phyloP scores from a whole-genome alignment of 768 basidiomycete species.

The Glaciozyma martinii region DNA sequence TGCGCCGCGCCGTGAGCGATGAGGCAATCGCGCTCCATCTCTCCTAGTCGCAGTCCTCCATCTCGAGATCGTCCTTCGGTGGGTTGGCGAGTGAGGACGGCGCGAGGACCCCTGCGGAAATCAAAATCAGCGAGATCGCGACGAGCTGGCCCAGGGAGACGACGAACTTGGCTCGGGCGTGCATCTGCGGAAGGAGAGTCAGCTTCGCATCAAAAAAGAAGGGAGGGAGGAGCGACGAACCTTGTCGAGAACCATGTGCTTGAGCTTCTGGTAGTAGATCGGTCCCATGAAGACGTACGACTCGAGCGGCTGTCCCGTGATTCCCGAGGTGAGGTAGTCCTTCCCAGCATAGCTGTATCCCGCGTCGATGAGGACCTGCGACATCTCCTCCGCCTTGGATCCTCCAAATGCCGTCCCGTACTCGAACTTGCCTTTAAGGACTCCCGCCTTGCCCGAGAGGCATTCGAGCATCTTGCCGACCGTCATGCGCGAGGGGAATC shows the following conservation, averaged over 20 bases:
- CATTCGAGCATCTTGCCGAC: constrained; percentile 99
- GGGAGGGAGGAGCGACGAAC: background rate
- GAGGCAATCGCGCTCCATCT: constrained; percentile 95
- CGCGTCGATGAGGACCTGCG: constrained; percentile 81
- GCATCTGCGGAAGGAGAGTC: constrained; percentile 59
- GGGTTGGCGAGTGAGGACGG: constrained; percentile 91
- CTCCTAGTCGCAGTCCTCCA: constrained; percentile 90
- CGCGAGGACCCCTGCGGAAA: constrained; percentile 71
- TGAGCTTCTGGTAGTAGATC: constrained; percentile 64
- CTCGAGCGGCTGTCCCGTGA: constrained; percentile 92
- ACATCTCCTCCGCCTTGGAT: constrained; percentile 99
- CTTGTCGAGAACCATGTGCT: constrained; percentile 49
- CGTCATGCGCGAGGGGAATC: constrained; percentile 90
- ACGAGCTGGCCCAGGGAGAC: constrained; percentile 5
- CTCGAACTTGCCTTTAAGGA: constrained; percentile 76
- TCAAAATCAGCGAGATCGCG: constrained; percentile 9
- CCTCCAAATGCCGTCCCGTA: constrained; percentile 97
- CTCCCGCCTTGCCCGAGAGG: constrained; percentile 92
- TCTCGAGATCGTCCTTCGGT: constrained; percentile 97
- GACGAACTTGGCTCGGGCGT: constrained; percentile 80
- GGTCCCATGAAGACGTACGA: constrained; percentile 98
- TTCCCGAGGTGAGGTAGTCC: constrained; percentile 96
- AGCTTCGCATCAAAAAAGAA: constrained; percentile 24
- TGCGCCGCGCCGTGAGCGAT: constrained; percentile 92
- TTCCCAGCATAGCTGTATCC: constrained; percentile 99